A percentile compares a stretch with the other conserved stretches of the same genome.
Evolutionary conservation across 2,329 filamentous ascomycete genomes (phyloP).

Genomic region (Aureobasidium sp.): DNA sequence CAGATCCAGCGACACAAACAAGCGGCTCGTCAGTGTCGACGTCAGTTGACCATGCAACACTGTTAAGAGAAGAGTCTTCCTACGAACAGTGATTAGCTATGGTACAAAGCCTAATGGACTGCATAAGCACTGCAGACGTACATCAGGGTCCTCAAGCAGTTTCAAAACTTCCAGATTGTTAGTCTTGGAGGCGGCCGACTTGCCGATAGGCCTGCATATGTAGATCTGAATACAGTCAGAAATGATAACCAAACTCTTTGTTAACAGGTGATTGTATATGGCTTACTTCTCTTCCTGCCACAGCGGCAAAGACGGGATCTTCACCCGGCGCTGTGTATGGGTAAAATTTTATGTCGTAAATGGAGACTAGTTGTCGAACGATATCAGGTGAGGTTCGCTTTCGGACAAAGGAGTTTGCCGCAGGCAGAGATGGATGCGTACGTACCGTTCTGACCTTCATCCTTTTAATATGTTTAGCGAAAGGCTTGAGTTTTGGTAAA

Average conservation of each 20-base stretch:
- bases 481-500: not conserved
- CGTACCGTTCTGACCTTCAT: not conserved
- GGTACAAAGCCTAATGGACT: not conserved
- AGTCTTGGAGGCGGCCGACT: constrained; percentile 30
- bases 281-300: constrained; percentile 54
- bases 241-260: not conserved
- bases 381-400: not conserved
- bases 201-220: constrained; percentile 51
- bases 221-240: constrained; percentile 28
- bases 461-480: constrained; percentile 7
- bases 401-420: not conserved
- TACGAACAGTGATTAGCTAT: not conserved
- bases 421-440: not conserved
- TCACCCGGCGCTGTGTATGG: constrained; percentile 57
- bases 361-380: not conserved
- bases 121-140: constrained; percentile 27
- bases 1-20: constrained; percentile 58
- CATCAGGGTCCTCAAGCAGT: constrained; percentile 57
- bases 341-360: constrained; percentile 74
- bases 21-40: constrained; percentile 52
- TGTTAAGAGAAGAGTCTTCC: constrained; percentile 51
- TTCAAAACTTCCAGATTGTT: constrained; percentile 53
- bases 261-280: not conserved
- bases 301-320: constrained; percentile 63
- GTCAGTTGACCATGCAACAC: constrained; percentile 64